A percentile compares a stretch with the other conserved stretches of the same genome.
These are phyloP conservation scores for Floccularia luteovirens DNA, from an alignment of 768 basidiomycete genomes.

Conservation along the genomic window DNA sequence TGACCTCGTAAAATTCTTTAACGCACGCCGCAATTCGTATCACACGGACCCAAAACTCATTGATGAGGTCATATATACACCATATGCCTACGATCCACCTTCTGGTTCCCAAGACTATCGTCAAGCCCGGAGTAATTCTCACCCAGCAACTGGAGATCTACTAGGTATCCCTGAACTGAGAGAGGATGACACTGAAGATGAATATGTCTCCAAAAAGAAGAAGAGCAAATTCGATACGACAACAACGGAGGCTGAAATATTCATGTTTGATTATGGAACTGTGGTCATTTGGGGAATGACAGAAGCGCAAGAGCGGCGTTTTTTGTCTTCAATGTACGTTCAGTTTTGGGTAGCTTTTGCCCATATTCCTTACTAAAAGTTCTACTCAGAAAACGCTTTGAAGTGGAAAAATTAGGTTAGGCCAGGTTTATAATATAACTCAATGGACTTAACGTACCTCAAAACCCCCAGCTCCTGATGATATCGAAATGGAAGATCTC, in stretches of 20 bases:
- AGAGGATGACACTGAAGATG: slow-evolving; percentile 22
- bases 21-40: slow-evolving; percentile 75
- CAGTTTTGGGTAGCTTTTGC: neutral
- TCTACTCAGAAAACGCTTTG: slow-evolving; percentile 85
- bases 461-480: slow-evolving; percentile 83
- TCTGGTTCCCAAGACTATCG: slow-evolving; percentile 20
- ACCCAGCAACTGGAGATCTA: slow-evolving; percentile 56
- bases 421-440: too few relatives aligned
- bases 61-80: slow-evolving; percentile 92
- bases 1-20: slow-evolving; percentile 85
- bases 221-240: slow-evolving; percentile 62
- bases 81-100: slow-evolving; percentile 71
- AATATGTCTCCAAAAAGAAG: slow-evolving; percentile 34
- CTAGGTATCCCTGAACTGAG: slow-evolving; percentile 72
- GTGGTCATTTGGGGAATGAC: slow-evolving; percentile 99
- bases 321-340: slow-evolving; percentile 83
- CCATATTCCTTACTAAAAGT: slow-evolving; percentile 9
- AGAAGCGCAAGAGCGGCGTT: slow-evolving; percentile 84
- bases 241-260: slow-evolving; percentile 77
- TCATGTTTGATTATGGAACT: slow-evolving; percentile 90
- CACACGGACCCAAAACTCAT: slow-evolving; percentile 82
- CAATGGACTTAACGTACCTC: too few relatives aligned
- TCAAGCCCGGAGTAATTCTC: slow-evolving; percentile 16
- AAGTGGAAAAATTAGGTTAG: slow-evolving; percentile 78
- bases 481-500: slow-evolving; percentile 93